These are phyloP conservation scores for Kurtzmaniella quercitrusa DNA, from an alignment of 1,139 yeast genomes.

Conservation along the genomic window DNA sequence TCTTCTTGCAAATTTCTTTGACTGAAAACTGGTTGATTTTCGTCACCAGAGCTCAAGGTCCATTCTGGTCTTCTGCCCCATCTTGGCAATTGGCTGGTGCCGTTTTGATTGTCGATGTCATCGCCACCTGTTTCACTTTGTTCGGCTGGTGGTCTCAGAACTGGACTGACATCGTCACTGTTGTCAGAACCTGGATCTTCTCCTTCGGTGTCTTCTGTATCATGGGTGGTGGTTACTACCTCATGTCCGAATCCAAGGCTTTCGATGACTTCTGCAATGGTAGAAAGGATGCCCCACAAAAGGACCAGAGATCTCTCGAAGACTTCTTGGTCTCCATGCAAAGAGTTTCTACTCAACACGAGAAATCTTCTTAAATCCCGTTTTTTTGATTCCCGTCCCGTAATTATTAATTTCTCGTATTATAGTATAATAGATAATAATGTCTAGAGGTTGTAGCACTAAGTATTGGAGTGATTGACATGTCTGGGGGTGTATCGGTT, in stretches of 20 bases:
- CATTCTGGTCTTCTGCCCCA: conserved; percentile 90
- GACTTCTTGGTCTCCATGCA: conserved; percentile 96
- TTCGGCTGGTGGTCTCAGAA: conserved; percentile 99
- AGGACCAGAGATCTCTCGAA: conserved; percentile 78
- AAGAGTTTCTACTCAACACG: conserved; percentile 98
- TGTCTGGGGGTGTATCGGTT: no score
- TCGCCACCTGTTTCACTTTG: conserved; percentile 85
- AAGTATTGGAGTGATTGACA: no score
- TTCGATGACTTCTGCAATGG: conserved; percentile 96
- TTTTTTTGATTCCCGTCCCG: conserved; percentile 25
- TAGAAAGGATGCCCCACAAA: conserved; percentile 62
- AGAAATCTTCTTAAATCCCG: conserved; percentile 48
- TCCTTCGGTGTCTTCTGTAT: conserved; percentile 95
- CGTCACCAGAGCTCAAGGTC: conserved; percentile 93
- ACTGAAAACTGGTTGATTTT: conserved; percentile 96
- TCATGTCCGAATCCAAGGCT: conserved; percentile 81
- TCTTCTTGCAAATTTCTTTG: conserved; percentile 87
- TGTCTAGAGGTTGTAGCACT: conserved; percentile 11
- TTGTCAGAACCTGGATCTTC: conserved; percentile 91
- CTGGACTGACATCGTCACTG: conserved; percentile 95
- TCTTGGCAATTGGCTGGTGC: conserved; percentile 96
- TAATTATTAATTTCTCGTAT: conserved; percentile 18
- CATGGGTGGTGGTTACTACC: conserved; percentile 94
- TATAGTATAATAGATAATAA: conserved; percentile 29
- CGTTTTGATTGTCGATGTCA: conserved; percentile 79